A percentile compares a stretch with the other conserved stretches of the same genome.
Evolutionary conservation across 2,329 filamentous ascomycete species (phyloP).

Genomic region (Cytospora leucostoma): DNA sequence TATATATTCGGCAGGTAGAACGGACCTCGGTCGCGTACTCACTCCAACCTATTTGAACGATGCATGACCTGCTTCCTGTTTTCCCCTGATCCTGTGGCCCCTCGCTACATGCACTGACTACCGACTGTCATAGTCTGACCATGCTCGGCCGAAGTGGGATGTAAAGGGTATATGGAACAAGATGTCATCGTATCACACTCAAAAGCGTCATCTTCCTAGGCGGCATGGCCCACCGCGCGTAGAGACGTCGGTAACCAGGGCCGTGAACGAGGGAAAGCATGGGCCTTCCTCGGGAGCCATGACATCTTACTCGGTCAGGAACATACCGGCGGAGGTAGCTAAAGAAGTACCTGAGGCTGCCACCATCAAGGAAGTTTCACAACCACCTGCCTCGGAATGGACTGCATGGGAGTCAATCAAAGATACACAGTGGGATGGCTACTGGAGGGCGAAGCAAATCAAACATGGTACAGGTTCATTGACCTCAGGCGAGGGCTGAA

Average conservation of each 20-base stretch:
- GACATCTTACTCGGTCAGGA: slow-evolving; percentile 3
- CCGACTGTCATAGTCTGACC: neutral
- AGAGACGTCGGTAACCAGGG: neutral
- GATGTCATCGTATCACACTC: slow-evolving; percentile 22
- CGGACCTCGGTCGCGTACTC: neutral
- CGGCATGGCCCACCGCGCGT: slow-evolving; percentile 3
- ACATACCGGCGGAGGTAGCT: slow-evolving; percentile 4
- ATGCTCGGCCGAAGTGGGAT: neutral
- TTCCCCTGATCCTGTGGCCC: neutral
- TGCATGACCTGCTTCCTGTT: neutral
- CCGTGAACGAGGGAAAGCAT: neutral
- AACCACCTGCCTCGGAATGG: slow-evolving; percentile 13
- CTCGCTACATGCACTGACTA: neutral
- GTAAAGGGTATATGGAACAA: neutral
- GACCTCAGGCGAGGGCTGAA: neutral
- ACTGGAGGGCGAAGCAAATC: slow-evolving; percentile 20
- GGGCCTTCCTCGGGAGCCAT: slow-evolving; percentile 4
- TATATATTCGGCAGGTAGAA: slow-evolving; percentile 6
- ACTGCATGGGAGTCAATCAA: slow-evolving; percentile 22
- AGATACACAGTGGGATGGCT: slow-evolving; percentile 18
- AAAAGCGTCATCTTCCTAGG: slow-evolving; percentile 10
- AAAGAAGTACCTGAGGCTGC: slow-evolving; percentile 3
- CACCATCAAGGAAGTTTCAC: neutral
- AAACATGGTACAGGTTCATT: slow-evolving; percentile 6
- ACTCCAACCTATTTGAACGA: neutral